Percentiles rank a stretch among this genome's conserved stretches.
phyloP scores from a whole-genome alignment of 352 stramenopile species.

The Hyaloperonospora brassicae region DNA sequence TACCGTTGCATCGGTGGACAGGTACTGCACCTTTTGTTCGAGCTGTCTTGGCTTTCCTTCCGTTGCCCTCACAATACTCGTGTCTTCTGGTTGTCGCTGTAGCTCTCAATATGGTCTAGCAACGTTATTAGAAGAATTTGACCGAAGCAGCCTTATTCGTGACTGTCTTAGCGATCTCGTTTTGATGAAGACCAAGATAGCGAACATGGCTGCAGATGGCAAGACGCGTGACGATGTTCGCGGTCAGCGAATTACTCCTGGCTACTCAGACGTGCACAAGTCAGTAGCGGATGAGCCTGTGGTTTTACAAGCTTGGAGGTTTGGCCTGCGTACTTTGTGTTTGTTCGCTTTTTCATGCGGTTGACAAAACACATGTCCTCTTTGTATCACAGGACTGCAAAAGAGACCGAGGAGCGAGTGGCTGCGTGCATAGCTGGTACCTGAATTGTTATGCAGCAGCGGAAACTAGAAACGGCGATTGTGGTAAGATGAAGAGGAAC shows the following conservation, averaged over 20 bases:
- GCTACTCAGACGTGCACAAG: slow-evolving; percentile 67
- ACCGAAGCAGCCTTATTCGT: slow-evolving; percentile 23
- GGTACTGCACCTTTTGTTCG: slow-evolving; percentile 18
- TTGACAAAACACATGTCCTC: not conserved
- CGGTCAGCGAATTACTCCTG: slow-evolving; percentile 54
- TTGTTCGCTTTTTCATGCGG: not conserved
- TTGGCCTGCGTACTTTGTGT: slow-evolving; percentile 9
- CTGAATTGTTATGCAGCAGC: not conserved
- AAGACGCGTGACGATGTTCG: slow-evolving; percentile 70
- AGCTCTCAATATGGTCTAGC: slow-evolving; percentile 31
- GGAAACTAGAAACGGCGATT: slow-evolving; percentile 6
- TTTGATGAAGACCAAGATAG: slow-evolving; percentile 39
- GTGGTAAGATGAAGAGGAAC: not conserved
- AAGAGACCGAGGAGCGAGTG: slow-evolving; percentile 27
- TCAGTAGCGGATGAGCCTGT: slow-evolving; percentile 34
- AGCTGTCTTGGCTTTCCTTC: not conserved
- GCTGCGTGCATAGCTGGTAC: slow-evolving; percentile 8
- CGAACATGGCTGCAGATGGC: slow-evolving; percentile 46
- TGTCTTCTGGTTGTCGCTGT: slow-evolving; percentile 1
- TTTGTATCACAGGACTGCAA: slow-evolving; percentile 16
- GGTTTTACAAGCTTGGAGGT: slow-evolving; percentile 45
- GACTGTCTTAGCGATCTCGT: slow-evolving; percentile 64
- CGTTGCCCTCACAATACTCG: not conserved
- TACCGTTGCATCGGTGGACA: slow-evolving; percentile 22
- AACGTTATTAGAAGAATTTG: slow-evolving; percentile 42